Evolutionary conservation across 495 filamentous ascomycete species (phyloP).

Genomic region (Annulohypoxylon nitens): DNA sequence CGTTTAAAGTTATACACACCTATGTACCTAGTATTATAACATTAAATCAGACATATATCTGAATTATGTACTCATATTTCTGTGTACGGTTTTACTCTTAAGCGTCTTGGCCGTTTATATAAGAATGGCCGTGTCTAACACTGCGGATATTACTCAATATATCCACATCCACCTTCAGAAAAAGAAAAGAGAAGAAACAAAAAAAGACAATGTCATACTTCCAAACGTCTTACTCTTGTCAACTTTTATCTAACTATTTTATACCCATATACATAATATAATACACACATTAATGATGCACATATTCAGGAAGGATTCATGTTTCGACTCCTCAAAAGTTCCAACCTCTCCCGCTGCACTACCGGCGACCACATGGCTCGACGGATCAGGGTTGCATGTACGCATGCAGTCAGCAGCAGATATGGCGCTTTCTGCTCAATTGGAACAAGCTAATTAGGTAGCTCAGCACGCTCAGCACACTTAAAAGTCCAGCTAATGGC

Average conservation of each 20-base stretch:
- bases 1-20: too few species aligned
- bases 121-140: slow-evolving; percentile 2
- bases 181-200: too few species aligned
- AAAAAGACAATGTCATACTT: not conserved
- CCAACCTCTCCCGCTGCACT: slow-evolving; percentile 15
- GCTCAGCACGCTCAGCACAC: slow-evolving; percentile 4
- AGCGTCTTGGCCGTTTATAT: slow-evolving; percentile 1
- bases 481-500: slow-evolving; percentile 8
- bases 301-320: not conserved
- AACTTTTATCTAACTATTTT: not conserved
- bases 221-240: not conserved
- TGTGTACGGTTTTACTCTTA: not conserved
- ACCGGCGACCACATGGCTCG: slow-evolving; percentile 38
- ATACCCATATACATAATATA: too few species aligned
- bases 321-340: slow-evolving; percentile 13
- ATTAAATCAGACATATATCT: too few species aligned
- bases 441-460: slow-evolving; percentile 3
- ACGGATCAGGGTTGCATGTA: slow-evolving; percentile 27
- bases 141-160: too few species aligned
- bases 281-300: too few species aligned
- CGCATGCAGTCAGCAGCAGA: slow-evolving; percentile 39
- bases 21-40: too few species aligned
- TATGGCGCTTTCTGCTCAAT: slow-evolving; percentile 23
- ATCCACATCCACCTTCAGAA: too few species aligned
- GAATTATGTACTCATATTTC: too few species aligned